Evolutionary conservation across 2,329 filamentous ascomycete species (phyloP).

Genomic region (Hypocreales sp.): DNA sequence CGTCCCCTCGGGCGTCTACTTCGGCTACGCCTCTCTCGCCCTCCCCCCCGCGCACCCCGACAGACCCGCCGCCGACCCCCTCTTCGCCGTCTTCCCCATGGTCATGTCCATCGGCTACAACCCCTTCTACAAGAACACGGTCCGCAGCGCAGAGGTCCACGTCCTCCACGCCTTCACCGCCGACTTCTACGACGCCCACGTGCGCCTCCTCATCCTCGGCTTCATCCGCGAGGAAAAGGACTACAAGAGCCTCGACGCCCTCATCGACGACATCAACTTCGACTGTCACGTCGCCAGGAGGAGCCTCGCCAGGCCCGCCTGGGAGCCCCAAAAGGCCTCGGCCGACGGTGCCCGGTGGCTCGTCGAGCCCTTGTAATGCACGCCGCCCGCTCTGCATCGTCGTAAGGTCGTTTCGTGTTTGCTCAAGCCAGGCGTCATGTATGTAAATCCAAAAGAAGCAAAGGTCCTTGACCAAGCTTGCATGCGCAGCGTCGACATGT

Average conservation of each 20-base stretch:
- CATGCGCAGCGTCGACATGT: too few species aligned
- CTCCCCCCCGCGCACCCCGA: conserved; percentile 34
- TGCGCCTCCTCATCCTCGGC: conserved; percentile 69
- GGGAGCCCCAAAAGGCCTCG: conserved; percentile 24
- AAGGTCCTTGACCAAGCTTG: too few species aligned
- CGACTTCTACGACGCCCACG: conserved; percentile 74
- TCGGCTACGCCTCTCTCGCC: conserved; percentile 70
- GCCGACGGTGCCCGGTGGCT: conserved; percentile 22
- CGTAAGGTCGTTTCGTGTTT: too few species aligned
- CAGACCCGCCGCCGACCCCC: conserved; percentile 4
- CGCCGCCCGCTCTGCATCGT: neutral
- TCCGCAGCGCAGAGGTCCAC: conserved; percentile 79
- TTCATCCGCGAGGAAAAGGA: conserved; percentile 84
- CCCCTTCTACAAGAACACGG: conserved; percentile 88
- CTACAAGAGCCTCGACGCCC: conserved; percentile 67
- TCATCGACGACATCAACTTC: conserved; percentile 75
- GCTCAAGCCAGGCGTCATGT: too few species aligned
- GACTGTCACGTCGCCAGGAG: conserved; percentile 72
- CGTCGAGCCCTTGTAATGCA: conserved; percentile 11
- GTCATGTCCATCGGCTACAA: conserved; percentile 95
- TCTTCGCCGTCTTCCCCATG: conserved; percentile 59
- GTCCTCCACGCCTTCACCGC: conserved; percentile 60
- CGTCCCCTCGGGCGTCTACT: conserved; percentile 75
- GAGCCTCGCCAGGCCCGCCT: conserved; percentile 55
- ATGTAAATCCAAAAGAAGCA: too few species aligned